These are phyloP conservation scores for Conticribra weissflogii DNA, from an alignment of 108 stramenopile species.

Conservation along the genomic window DNA sequence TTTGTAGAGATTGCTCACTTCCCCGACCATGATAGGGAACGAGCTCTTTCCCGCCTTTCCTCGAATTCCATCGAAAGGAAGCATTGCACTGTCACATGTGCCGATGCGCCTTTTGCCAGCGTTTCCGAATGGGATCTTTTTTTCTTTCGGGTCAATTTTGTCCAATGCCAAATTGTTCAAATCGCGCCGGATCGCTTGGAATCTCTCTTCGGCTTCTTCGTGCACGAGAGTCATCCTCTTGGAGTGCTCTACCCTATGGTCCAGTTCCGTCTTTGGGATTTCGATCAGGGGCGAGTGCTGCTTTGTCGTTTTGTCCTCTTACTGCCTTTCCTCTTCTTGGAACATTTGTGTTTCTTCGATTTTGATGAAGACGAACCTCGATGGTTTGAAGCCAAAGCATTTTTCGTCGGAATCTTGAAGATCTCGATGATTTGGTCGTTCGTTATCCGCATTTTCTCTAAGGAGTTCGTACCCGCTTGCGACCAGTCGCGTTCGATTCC, in stretches of 20 bases:
- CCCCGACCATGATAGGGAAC: conserved; percentile 3
- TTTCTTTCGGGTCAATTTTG: conserved; percentile 2
- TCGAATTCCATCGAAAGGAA: conserved; percentile 9
- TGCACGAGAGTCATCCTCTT: background rate
- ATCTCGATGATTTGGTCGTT: too few relatives aligned
- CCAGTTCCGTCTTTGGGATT: conserved; percentile 3
- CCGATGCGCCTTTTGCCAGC: too few relatives aligned
- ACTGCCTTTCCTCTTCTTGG: too few relatives aligned
- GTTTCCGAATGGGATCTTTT: background rate
- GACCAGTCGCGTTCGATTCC: too few relatives aligned
- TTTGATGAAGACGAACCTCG: too few relatives aligned
- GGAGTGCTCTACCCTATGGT: conserved; percentile 6
- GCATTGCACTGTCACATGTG: background rate
- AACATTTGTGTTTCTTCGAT: too few relatives aligned
- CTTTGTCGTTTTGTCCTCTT: too few relatives aligned
- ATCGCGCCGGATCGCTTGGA: conserved; percentile 8
- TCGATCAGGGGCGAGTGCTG: too few relatives aligned
- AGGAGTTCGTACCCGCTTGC: too few relatives aligned
- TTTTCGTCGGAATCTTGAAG: too few relatives aligned
- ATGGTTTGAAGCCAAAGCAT: too few relatives aligned
- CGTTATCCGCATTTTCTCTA: too few relatives aligned
- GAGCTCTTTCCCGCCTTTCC: conserved; percentile 15
- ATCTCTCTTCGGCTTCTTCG: conserved; percentile 2
- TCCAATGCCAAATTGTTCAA: background rate
- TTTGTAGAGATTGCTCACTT: conserved; percentile 21